Base-by-base conservation (phyloP, 495 filamentous ascomycete species). In the Penicillium argentinense region DNA sequence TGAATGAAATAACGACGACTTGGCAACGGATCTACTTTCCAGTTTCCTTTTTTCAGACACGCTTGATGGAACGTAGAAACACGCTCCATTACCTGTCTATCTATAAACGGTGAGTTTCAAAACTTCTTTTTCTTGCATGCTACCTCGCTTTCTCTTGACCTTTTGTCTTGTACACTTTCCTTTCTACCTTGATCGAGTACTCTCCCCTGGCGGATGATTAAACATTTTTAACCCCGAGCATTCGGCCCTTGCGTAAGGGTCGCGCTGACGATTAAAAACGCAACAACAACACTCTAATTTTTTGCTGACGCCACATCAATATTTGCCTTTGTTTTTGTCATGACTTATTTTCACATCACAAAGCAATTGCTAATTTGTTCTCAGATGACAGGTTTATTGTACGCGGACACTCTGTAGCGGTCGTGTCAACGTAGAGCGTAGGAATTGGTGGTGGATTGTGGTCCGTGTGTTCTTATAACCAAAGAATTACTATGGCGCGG, bases 281-380 rank as follows among this genome's bases (percentile, higher is more conserved):
- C 71, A 77, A 77, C 74, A 78, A 79, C 74, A 65, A 78, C 75
- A 80, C 77, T 80, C 77, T 80, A 80, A 80, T 80, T 80, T 80
- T 80, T 80, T 79, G 53, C 68, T 79, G 77, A 80, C 76, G 73
- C 74, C 64, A 54, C 50, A 23, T 48, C 51, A 42, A 42, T 47
- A 34, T 42, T 41, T 52, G 50, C 49, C 42, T 40, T 55, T 56
- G 40, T 19, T 39, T 42, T 30, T 39, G 45, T 12, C 19, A 21
- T 51, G 22, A 16, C n/a, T 27, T 24, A 9, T 32, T 39, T 55
- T 38, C n/a, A n/a, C n/a, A n/a, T n/a, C n/a, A 45, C 24, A 45
- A 48, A 54, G 39, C 57, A 54, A 59, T 62, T 60, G 63, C 63
- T 66, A 60, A 66, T 56, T 46, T 28, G 17, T 25, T 25, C 39